These are phyloP conservation scores for Entoloma clypeatum DNA, from an alignment of 1,284 basidiomycete genomes.

Conservation along the genomic window DNA sequence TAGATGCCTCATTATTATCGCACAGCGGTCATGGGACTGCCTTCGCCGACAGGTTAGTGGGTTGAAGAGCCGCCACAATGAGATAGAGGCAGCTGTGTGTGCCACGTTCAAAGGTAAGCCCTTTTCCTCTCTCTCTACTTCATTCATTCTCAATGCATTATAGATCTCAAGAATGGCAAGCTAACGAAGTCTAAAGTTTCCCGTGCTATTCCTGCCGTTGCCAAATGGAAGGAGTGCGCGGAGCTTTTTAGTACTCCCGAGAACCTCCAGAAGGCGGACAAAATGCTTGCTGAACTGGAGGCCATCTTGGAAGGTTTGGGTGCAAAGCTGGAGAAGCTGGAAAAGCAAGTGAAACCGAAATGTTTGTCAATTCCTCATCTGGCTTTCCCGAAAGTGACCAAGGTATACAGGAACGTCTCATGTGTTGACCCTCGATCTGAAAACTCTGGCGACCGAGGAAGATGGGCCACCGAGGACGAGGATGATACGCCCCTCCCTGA, in stretches of 20 bases:
- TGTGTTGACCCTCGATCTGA: neutral
- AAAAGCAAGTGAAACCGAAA: slow-evolving; percentile 29
- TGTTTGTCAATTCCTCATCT: slow-evolving; percentile 34
- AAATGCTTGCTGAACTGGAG: slow-evolving; percentile 6
- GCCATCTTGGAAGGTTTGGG: slow-evolving; percentile 8
- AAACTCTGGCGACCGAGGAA: slow-evolving; percentile 7
- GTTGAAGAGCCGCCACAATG: neutral
- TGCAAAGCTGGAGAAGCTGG: neutral
- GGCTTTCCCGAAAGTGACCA: neutral
- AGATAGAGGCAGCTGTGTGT: neutral
- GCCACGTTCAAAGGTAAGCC: slow-evolving; percentile 8
- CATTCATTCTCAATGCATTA: neutral
- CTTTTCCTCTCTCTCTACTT: slow-evolving; percentile 14
- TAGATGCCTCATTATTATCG: neutral
- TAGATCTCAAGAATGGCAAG: slow-evolving; percentile 17
- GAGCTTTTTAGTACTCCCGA: slow-evolving; percentile 9
- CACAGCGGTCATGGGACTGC: slow-evolving; percentile 2
- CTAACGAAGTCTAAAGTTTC: slow-evolving; percentile 16
- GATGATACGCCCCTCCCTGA: slow-evolving; percentile 1
- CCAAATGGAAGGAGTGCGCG: slow-evolving; percentile 16
- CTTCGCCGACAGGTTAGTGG: neutral
- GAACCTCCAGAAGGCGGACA: slow-evolving; percentile 4
- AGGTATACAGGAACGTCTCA: neutral
- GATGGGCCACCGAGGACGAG: slow-evolving; percentile 11
- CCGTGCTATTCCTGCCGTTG: slow-evolving; percentile 12